A percentile compares a stretch with the other conserved stretches of the same genome.
phyloP scores from a whole-genome alignment of 1,139 yeast species.

The Pichia sp. region DNA sequence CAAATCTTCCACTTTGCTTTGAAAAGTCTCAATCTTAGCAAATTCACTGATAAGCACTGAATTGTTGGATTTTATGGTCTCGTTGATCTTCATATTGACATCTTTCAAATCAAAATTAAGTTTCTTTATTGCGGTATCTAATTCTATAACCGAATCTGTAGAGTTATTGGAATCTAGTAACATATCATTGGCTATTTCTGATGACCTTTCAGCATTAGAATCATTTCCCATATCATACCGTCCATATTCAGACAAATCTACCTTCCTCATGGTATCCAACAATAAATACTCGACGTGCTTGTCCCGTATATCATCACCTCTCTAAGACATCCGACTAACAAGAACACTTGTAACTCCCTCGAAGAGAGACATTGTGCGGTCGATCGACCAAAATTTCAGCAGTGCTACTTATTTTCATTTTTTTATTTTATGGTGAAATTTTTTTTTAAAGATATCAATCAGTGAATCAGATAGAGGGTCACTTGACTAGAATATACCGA shows the following conservation, averaged over 20 bases:
- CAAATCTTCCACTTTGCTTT: conserved; percentile 33
- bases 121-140: conserved; percentile 65
- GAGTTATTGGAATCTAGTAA: conserved; percentile 57
- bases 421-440: no score
- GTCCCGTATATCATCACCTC: no score
- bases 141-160: conserved; percentile 52
- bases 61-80: neutral
- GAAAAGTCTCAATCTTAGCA: conserved; percentile 36
- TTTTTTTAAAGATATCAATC: no score
- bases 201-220: conserved; percentile 41
- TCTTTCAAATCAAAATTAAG: conserved; percentile 69
- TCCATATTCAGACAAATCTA: conserved; percentile 35
- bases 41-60: conserved; percentile 30
- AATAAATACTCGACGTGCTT: no score
- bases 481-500: no score
- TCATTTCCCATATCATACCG: conserved; percentile 37
- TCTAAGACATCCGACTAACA: no score
- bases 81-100: conserved; percentile 47
- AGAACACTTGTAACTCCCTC: no score
- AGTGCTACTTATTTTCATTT: no score
- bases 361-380: no score
- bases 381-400: no score
- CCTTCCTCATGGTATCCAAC: no score
- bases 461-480: no score
- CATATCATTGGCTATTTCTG: conserved; percentile 57